These are phyloP conservation scores for Pseudocercospora fuligena DNA, from an alignment of 2,329 filamentous ascomycete species.

Conservation along the genomic window DNA sequence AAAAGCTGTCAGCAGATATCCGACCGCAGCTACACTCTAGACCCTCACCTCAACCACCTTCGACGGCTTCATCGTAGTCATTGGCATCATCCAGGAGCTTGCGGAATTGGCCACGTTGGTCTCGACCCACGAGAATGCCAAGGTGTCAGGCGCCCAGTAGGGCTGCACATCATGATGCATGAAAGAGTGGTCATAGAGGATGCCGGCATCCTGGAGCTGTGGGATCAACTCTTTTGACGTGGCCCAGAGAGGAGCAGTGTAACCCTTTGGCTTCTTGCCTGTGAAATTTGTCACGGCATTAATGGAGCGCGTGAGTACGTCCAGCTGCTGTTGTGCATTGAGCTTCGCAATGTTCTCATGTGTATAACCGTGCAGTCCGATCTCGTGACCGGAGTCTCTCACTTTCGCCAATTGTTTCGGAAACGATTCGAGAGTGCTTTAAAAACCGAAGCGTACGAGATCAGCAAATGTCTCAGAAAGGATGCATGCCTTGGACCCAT, in stretches of 20 bases:
- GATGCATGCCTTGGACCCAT: no score
- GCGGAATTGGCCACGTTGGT: constrained; percentile 42
- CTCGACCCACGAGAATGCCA: constrained; percentile 35
- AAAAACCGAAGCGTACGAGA: no score
- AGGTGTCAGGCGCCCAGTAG: constrained; percentile 35
- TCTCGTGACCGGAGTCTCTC: constrained; percentile 49
- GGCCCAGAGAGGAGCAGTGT: constrained; percentile 50
- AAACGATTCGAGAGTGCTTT: constrained; percentile 51
- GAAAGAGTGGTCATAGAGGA: constrained; percentile 55
- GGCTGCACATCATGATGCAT: constrained; percentile 56
- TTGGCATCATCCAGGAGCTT: constrained; percentile 46
- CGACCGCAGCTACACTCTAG: background rate
- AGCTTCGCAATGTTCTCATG: constrained; percentile 45
- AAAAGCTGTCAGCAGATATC: background rate
- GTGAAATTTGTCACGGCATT: constrained; percentile 26
- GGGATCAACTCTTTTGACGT: constrained; percentile 46
- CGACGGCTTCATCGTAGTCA: constrained; percentile 39
- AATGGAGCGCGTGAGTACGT: constrained; percentile 46
- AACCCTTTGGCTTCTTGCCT: constrained; percentile 42
- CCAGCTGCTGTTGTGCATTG: constrained; percentile 42
- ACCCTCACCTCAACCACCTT: constrained; percentile 43
- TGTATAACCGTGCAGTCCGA: constrained; percentile 50
- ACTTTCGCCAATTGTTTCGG: constrained; percentile 54
- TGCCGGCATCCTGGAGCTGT: constrained; percentile 48
- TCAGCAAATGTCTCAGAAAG: no score